Evolutionary conservation across 129 eudicot genomes (phyloP), one percentile per base, ranked within the genome.

Genomic region (Helianthus tuberosus): DNA sequence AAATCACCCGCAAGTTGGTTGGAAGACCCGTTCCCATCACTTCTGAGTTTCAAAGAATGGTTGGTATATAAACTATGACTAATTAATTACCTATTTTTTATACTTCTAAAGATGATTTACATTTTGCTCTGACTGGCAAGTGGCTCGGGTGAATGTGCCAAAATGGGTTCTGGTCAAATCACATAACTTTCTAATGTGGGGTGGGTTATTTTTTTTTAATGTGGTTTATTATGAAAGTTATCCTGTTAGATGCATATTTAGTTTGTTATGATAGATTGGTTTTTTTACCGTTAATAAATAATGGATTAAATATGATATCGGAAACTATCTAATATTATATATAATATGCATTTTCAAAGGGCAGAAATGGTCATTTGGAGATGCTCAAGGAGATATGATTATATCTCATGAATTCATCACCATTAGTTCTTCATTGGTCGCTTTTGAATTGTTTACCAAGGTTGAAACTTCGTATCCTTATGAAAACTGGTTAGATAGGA

Each of bases 351-450:
- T n/a, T n/a, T n/a, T n/a, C n/a, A n/a, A n/a, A n/a, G n/a, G n/a
- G n/a, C n/a, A n/a, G n/a, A n/a, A n/a, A n/a, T n/a, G 97, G 48
- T 94, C 99, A 68, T 85, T 90, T 50, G 78, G 82, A 73, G 99
- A 94, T 91, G 99, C 99, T 68, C 93, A 96, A 73, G 99, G 99
- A 74, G 99, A 94, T 83, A 85, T 94, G 75, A 94, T 94, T 64
- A 88, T 94, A 72, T 87, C 93, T 20, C 97, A 94, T 69, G 99
- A 94, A 60, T 76, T 82, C 80, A 91, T 94, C 53, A 78, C 87
- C 73, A 84, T 94, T 55, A 94, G 84, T 80, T 90, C 97, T 70
- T 94, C 99, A 59, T 94, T 97, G 48, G 77, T 85, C 66, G 97
- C 96, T 71, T 94, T 91, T 87, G 99, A 94, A 74, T 73, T 94